These are phyloP conservation scores for Cryphonectria naterciae DNA, from an alignment of 2,329 filamentous ascomycete genomes.

Conservation along the genomic window DNA sequence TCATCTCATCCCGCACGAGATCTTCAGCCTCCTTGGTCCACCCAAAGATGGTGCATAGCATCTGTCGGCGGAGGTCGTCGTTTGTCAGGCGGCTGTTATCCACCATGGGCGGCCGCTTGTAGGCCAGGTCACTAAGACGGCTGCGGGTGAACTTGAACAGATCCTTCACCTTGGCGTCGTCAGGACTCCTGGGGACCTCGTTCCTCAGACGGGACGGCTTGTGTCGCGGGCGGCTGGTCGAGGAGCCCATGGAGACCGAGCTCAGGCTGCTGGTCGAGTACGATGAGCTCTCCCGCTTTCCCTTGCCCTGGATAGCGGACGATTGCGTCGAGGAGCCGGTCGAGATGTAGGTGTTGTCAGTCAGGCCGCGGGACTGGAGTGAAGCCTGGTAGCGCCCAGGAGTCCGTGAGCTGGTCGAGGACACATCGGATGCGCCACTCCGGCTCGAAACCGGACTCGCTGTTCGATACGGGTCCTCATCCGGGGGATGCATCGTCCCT, in stretches of 20 bases:
- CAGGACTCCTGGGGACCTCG: conserved; percentile 78
- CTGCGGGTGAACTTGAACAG: conserved; percentile 86
- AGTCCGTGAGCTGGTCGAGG: conserved; percentile 59
- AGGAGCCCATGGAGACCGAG: conserved; percentile 55
- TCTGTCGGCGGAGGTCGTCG: conserved; percentile 83
- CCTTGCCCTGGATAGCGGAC: conserved; percentile 34
- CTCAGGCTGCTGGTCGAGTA: conserved; percentile 59
- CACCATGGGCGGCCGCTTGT: conserved; percentile 66
- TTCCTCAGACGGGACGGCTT: conserved; percentile 75
- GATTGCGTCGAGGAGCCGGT: conserved; percentile 62
- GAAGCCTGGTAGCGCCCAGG: conserved; percentile 56
- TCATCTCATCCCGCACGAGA: conserved; percentile 83
- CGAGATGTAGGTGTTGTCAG: conserved; percentile 71
- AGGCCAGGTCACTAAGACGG: conserved; percentile 80
- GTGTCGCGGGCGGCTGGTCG: conserved; percentile 46
- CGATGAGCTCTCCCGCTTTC: conserved; percentile 47
- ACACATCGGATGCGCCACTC: conserved; percentile 64
- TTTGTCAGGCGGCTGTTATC: conserved; percentile 67
- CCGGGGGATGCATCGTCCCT: conserved; percentile 64
- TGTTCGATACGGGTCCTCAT: conserved; percentile 64
- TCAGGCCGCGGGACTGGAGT: conserved; percentile 56
- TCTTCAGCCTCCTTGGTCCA: conserved; percentile 86
- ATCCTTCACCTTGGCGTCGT: conserved; percentile 73
- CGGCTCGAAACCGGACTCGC: conserved; percentile 68
- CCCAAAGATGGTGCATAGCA: conserved; percentile 92